phyloP scores from a whole-genome alignment of 345 rosid species.

The Rhodomyrtus tomentosa region DNA sequence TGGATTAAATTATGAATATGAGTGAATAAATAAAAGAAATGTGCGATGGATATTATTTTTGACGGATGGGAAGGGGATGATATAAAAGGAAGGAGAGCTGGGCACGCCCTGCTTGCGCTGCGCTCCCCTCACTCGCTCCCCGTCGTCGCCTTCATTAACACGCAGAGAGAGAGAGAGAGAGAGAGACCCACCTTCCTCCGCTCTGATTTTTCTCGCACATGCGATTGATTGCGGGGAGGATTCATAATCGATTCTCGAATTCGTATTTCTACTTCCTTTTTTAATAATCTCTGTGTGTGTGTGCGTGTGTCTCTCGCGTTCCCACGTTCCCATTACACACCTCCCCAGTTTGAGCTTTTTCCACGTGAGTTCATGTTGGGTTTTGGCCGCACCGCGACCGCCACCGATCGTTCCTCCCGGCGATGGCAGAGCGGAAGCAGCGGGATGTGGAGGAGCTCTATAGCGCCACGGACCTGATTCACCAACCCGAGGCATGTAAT shows the following conservation, averaged over 20 bases:
- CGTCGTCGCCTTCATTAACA: neutral
- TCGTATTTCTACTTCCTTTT: neutral
- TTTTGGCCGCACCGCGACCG: neutral
- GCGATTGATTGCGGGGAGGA: neutral
- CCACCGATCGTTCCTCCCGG: conserved; percentile 12
- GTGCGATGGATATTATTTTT: neutral
- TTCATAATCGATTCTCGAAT: neutral
- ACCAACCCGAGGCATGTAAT: conserved; percentile 37
- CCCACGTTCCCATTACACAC: neutral
- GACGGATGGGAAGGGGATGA: neutral
- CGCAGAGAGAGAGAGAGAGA: neutral
- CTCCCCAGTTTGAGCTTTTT: neutral
- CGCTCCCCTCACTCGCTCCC: neutral
- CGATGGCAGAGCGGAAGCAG: conserved; percentile 23
- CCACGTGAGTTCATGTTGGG: neutral
- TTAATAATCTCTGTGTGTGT: too few species aligned
- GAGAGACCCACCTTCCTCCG: neutral
- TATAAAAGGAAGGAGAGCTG: neutral
- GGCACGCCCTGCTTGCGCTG: neutral
- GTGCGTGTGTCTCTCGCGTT: neutral
- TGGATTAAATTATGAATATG: too few species aligned
- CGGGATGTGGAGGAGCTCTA: conserved; percentile 18
- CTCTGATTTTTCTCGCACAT: neutral
- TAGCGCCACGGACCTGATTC: conserved; percentile 26
- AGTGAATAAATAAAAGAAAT: too few species aligned